Conservation (phyloP, 1,139 yeast species). For the Barnettozyma hawaiiensis region DNA sequence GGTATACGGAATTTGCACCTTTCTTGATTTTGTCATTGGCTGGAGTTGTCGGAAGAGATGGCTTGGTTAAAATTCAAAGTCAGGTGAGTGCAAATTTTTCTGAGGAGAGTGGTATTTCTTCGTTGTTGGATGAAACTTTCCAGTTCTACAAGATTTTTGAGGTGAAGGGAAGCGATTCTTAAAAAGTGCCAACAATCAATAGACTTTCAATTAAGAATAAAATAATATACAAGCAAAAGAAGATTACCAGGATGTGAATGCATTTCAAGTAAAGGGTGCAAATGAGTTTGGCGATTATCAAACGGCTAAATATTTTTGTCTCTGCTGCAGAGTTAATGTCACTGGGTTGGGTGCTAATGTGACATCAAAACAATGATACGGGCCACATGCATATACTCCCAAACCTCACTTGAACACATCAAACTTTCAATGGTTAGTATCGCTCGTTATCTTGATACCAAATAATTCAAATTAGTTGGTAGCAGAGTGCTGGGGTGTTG, state of each 20-base stretch:
- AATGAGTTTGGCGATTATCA: conserved; percentile 45
- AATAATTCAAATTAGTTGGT: too few species aligned
- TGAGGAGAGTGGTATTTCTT: conserved; percentile 44
- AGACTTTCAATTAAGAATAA: not conserved
- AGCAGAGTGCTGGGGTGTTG: too few species aligned
- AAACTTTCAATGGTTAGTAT: too few species aligned
- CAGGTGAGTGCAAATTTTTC: conserved; percentile 72
- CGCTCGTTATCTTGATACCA: too few species aligned
- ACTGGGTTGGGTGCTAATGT: too few species aligned
- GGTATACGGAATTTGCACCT: conserved; percentile 91
- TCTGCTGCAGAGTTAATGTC: too few species aligned
- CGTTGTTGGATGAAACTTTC: conserved; percentile 51
- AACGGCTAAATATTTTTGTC: conserved; percentile 52
- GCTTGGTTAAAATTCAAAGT: conserved; percentile 68
- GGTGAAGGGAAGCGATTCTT: conserved; percentile 32
- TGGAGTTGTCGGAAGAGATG: conserved; percentile 67
- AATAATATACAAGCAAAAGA: too few species aligned
- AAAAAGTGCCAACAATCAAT: not conserved
- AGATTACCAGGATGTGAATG: too few species aligned
- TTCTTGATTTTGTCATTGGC: conserved; percentile 49
- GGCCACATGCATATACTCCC: too few species aligned
- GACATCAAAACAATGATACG: too few species aligned
- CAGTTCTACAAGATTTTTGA: conserved; percentile 45
- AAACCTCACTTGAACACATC: too few species aligned
- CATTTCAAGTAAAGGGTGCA: conserved; percentile 3